These are phyloP conservation scores for Hemisphaericaspora xylofermentans DNA, from an alignment of 1,139 yeast species.

Conservation along the genomic window DNA sequence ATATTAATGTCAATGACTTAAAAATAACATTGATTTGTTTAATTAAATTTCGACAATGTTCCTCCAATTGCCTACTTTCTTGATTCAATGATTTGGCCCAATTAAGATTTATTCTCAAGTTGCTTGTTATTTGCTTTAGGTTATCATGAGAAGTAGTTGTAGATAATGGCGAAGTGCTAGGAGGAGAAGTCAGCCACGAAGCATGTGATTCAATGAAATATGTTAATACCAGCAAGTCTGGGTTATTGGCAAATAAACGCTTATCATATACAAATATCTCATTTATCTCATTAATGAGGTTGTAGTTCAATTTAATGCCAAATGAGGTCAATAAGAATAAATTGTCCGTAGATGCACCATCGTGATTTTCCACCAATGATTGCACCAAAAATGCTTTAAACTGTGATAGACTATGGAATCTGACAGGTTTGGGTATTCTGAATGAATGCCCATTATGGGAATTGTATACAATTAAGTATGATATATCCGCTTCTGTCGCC, in stretches of 20 bases:
- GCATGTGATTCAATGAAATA: background rate
- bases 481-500: conserved; percentile 12
- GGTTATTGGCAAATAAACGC: conserved; percentile 37
- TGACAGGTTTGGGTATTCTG: conserved; percentile 43
- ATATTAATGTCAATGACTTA: conserved; percentile 53
- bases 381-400: conserved; percentile 40
- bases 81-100: conserved; percentile 30
- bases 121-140: conserved; percentile 22
- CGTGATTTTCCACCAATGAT: conserved; percentile 33
- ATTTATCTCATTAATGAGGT: conserved; percentile 43
- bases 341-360: conserved; percentile 35
- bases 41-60: conserved; percentile 20
- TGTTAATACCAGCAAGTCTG: conserved; percentile 7
- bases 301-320: conserved; percentile 60
- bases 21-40: conserved; percentile 42
- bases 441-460: conserved; percentile 39
- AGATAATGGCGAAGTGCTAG: background rate
- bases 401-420: conserved; percentile 43
- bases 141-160: conserved; percentile 6
- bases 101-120: conserved; percentile 23
- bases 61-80: conserved; percentile 21
- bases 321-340: conserved; percentile 63
- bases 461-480: conserved; percentile 37
- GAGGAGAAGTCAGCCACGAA: conserved; percentile 7
- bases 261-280: conserved; percentile 64